A percentile compares a stretch with the other conserved stretches of the same genome.
Evolutionary conservation across 2,329 filamentous ascomycete genomes (phyloP).

Genomic region (Stromatinia cepivora): DNA sequence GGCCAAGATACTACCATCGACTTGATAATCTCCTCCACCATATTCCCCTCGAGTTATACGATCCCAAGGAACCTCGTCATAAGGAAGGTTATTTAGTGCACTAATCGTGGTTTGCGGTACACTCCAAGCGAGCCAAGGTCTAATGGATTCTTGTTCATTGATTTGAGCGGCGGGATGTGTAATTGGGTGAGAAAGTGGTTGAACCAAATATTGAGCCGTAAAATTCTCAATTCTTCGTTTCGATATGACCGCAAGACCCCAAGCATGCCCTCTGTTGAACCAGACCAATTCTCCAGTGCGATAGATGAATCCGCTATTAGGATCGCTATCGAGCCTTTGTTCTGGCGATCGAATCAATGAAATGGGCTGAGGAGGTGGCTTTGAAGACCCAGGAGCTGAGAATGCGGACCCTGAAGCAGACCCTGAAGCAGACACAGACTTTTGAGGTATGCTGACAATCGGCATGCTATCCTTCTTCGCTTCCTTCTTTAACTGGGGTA

Average conservation of each 20-base stretch:
- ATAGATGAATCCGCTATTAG: constrained; percentile 49
- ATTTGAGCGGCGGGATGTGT: constrained; percentile 44
- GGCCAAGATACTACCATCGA: constrained; percentile 58
- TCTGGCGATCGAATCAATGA: constrained; percentile 41
- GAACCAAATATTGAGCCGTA: constrained; percentile 47
- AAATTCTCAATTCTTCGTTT: constrained; percentile 46
- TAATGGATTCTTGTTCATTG: constrained; percentile 48
- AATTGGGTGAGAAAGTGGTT: constrained; percentile 51
- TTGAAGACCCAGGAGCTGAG: constrained; percentile 10
- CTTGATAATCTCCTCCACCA: constrained; percentile 49
- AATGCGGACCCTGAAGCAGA: neutral
- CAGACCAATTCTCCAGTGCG: constrained; percentile 57
- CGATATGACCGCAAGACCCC: constrained; percentile 54
- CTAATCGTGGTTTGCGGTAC: constrained; percentile 52
- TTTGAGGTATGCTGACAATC: constrained; percentile 11
- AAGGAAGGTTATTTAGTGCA: constrained; percentile 46
- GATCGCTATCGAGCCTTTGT: constrained; percentile 51
- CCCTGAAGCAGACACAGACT: neutral
- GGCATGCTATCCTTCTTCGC: constrained; percentile 19
- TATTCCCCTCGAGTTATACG: constrained; percentile 45
- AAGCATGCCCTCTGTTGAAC: constrained; percentile 53
- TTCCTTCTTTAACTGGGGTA: constrained; percentile 26
- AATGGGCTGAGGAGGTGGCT: constrained; percentile 22
- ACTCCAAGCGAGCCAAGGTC: constrained; percentile 60
- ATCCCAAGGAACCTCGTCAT: constrained; percentile 54